A percentile compares a stretch with the other conserved stretches of the same genome.
phyloP scores from a whole-genome alignment of 352 stramenopile genomes.

The Phytophthora parvispora region DNA sequence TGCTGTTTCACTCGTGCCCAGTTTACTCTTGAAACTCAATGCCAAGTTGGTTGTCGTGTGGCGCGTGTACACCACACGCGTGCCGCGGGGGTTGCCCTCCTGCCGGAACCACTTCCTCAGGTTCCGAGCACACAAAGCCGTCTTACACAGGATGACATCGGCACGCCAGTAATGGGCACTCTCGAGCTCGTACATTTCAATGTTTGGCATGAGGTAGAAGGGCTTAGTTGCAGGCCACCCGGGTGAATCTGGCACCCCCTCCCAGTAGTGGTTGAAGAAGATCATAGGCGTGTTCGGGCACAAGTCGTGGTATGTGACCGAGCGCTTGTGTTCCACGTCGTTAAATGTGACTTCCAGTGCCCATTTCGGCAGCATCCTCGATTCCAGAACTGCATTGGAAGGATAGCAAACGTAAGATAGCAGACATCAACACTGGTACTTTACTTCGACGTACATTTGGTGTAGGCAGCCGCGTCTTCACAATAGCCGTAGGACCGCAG shows the following conservation, averaged over 20 bases:
- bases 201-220: slow-evolving; percentile 57
- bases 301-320: slow-evolving; percentile 55
- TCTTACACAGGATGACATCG: slow-evolving; percentile 65
- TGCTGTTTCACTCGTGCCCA: slow-evolving; percentile 6
- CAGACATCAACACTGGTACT: too few relatives aligned
- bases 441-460: slow-evolving; percentile 65
- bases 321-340: slow-evolving; percentile 27
- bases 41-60: slow-evolving; percentile 60
- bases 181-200: slow-evolving; percentile 64
- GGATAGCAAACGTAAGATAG: not conserved
- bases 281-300: slow-evolving; percentile 58
- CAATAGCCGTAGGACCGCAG: slow-evolving; percentile 65
- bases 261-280: slow-evolving; percentile 69
- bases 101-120: slow-evolving; percentile 65
- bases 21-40: slow-evolving; percentile 15
- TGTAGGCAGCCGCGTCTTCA: slow-evolving; percentile 68
- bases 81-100: slow-evolving; percentile 57
- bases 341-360: slow-evolving; percentile 40
- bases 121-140: slow-evolving; percentile 47
- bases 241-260: slow-evolving; percentile 27
- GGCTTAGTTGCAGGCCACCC: slow-evolving; percentile 45
- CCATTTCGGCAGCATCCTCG: slow-evolving; percentile 53
- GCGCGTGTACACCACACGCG: slow-evolving; percentile 61
- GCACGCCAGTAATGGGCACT: slow-evolving; percentile 48
- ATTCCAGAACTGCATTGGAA: slow-evolving; percentile 36